Percentiles rank a stretch among this genome's conserved stretches.
Evolutionary conservation across 441 rosid species (phyloP).

Genomic region (Euphorbia schlechtendalii): DNA sequence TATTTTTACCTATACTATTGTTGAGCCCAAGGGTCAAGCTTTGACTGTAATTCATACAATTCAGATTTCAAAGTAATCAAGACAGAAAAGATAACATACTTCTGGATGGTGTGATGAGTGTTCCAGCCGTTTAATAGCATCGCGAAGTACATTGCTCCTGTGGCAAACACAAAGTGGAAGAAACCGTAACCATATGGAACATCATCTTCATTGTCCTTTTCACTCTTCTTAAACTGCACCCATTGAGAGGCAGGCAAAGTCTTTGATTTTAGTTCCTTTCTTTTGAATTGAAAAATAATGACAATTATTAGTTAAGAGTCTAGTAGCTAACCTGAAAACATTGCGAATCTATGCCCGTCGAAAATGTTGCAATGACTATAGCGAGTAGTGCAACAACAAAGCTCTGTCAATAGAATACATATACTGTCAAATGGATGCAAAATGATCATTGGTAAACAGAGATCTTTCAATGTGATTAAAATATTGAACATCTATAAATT

Average conservation of each 20-base stretch:
- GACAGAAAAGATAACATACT: too few relatives aligned
- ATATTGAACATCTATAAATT: too few relatives aligned
- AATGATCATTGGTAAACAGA: too few relatives aligned
- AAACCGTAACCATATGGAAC: conserved; percentile 97
- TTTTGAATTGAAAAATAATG: neutral
- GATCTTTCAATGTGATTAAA: too few relatives aligned
- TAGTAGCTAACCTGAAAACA: conserved; percentile 73
- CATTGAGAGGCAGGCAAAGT: conserved; percentile 16
- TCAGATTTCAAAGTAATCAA: too few relatives aligned
- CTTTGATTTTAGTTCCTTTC: conserved; percentile 1
- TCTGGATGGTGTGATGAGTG: conserved; percentile 70
- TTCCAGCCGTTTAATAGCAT: conserved; percentile 95
- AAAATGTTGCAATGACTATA: conserved; percentile 90
- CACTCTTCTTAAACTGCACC: conserved; percentile 52
- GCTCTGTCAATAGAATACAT: conserved; percentile 46
- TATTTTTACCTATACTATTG: neutral
- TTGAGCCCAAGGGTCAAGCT: neutral
- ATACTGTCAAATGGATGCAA: neutral
- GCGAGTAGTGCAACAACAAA: conserved; percentile 78
- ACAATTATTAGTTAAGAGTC: conserved; percentile 1
- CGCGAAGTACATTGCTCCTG: conserved; percentile 98
- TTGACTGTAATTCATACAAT: too few relatives aligned
- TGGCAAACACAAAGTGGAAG: conserved; percentile 96
- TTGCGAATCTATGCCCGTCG: conserved; percentile 89
- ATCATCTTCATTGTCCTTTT: conserved; percentile 37